phyloP scores from a whole-genome alignment of 2,329 filamentous ascomycete species.

The Trichoderma gracile region DNA sequence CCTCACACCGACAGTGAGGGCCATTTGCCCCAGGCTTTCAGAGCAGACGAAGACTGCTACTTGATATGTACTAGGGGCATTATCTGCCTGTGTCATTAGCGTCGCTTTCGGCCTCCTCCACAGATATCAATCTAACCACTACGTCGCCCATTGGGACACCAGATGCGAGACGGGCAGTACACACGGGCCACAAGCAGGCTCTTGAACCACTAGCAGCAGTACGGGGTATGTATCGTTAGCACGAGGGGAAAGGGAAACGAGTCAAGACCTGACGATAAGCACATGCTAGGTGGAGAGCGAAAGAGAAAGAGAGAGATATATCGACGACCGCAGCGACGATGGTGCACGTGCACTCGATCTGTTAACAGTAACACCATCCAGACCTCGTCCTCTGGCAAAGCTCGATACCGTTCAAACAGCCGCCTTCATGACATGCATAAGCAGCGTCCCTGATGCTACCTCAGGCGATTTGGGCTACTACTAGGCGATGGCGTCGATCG shows the following conservation, averaged over 20 bases:
- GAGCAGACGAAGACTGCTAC: neutral
- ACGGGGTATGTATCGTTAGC: neutral
- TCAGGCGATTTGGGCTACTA: neutral
- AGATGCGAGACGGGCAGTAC: constrained; percentile 12
- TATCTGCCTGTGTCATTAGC: neutral
- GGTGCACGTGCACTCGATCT: constrained; percentile 16
- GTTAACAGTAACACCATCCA: neutral
- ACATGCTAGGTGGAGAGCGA: constrained; percentile 9
- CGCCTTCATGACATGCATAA: neutral
- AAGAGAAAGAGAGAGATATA: neutral
- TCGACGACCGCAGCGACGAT: constrained; percentile 6
- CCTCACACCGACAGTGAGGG: neutral
- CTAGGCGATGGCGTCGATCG: neutral
- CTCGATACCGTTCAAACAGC: neutral
- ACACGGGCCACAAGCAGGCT: constrained; percentile 16
- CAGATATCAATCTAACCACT: constrained; percentile 8
- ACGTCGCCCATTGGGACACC: constrained; percentile 1
- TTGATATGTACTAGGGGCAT: neutral
- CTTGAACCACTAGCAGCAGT: neutral
- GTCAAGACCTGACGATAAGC: constrained; percentile 10
- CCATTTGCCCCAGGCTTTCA: neutral
- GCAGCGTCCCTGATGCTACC: neutral
- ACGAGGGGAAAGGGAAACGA: neutral
- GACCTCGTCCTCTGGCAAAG: neutral
- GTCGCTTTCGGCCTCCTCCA: neutral